These are phyloP conservation scores for Cyamopsis tetragonoloba DNA, from an alignment of 306 rosid genomes.

Conservation along the genomic window DNA sequence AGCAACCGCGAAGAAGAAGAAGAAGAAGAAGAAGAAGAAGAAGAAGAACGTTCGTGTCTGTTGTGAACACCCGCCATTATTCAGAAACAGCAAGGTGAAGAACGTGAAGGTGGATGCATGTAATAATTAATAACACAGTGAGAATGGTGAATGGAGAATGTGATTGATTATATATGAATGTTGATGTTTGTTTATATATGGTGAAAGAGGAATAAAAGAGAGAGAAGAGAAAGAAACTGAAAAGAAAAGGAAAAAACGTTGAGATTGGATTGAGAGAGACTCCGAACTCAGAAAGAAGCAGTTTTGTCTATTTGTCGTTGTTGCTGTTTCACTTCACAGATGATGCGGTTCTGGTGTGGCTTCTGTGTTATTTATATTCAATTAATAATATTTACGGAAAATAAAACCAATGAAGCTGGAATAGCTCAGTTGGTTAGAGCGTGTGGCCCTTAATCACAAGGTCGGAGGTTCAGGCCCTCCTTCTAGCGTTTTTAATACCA, in stretches of 20 bases:
- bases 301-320: too few species aligned
- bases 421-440: conserved; percentile 46
- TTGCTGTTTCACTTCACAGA: conserved; percentile 23
- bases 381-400: background rate
- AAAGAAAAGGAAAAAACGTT: background rate
- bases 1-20: conserved; percentile 52
- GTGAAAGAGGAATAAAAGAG: background rate
- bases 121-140: too few species aligned
- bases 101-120: conserved; percentile 25
- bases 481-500: conserved; percentile 34
- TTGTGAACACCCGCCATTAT: conserved; percentile 65
- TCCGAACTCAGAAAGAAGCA: too few species aligned
- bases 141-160: too few species aligned
- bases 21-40: too few species aligned
- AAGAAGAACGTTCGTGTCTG: too few species aligned
- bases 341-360: too few species aligned
- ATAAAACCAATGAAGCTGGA: background rate
- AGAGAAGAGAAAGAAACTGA: background rate
- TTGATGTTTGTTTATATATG: background rate
- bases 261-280: too few species aligned
- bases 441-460: conserved; percentile 48
- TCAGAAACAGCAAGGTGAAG: background rate
- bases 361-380: too few species aligned
- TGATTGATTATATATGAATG: too few species aligned
- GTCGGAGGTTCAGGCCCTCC: conserved; percentile 41